Conservation (phyloP, 192 early-diverging fungal genomes). For the Linderina pennispora region DNA sequence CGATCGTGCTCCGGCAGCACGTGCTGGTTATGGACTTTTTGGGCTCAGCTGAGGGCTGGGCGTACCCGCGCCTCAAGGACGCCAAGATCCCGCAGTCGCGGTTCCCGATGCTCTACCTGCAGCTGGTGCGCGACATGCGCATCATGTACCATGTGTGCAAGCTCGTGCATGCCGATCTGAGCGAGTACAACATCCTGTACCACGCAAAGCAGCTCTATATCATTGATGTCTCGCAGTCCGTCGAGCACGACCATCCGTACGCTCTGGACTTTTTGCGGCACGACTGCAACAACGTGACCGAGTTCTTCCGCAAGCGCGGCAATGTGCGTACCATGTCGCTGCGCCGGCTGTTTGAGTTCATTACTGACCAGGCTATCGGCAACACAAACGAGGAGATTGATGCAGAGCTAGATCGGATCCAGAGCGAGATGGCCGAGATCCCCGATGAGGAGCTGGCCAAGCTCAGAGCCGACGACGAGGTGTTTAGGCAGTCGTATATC, state of each 20-base stretch:
- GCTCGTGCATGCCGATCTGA: constrained; percentile 96
- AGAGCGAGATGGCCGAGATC: constrained; percentile 23
- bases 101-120: constrained; percentile 73
- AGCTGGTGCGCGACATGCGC: constrained; percentile 83
- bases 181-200: constrained; percentile 96
- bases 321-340: constrained; percentile 66
- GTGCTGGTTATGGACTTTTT: constrained; percentile 95
- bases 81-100: constrained; percentile 69
- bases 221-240: constrained; percentile 98
- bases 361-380: constrained; percentile 57
- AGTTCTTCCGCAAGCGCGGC: constrained; percentile 81
- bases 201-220: constrained; percentile 77
- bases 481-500: constrained; percentile 88
- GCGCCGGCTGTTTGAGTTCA: constrained; percentile 85
- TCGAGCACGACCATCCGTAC: constrained; percentile 97
- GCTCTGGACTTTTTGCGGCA: constrained; percentile 94
- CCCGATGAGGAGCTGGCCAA: constrained; percentile 48
- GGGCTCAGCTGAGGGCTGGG: constrained; percentile 87
- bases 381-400: constrained; percentile 62
- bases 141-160: constrained; percentile 87
- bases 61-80: constrained; percentile 92
- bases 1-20: constrained; percentile 81
- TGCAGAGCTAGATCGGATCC: constrained; percentile 61
- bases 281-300: constrained; percentile 89
- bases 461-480: constrained; percentile 72